These are phyloP conservation scores for Penicillium canariense DNA, from an alignment of 495 filamentous ascomycete genomes.

Conservation along the genomic window DNA sequence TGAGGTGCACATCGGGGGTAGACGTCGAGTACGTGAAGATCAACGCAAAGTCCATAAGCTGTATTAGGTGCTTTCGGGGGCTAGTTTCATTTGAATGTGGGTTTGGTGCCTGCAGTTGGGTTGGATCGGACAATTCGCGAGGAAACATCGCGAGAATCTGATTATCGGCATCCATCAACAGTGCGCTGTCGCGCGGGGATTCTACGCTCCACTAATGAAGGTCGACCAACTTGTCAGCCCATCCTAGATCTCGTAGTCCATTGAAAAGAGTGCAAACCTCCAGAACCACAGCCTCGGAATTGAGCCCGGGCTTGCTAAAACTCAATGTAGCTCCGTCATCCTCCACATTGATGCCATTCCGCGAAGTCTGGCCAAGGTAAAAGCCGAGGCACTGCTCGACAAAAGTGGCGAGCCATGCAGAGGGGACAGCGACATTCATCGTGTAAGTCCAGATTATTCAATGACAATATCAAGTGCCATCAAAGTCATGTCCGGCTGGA, in stretches of 20 bases:
- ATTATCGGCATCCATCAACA: conserved; percentile 38
- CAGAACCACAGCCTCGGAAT: conserved; percentile 20
- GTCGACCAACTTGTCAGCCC: not conserved
- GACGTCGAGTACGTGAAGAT: conserved; percentile 32
- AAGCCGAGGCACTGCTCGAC: conserved; percentile 28
- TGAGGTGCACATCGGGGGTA: conserved; percentile 30
- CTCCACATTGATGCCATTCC: conserved; percentile 22
- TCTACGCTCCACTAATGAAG: conserved; percentile 24
- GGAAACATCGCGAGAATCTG: conserved; percentile 40
- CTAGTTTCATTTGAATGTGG: conserved; percentile 19
- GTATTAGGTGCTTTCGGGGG: conserved; percentile 30
- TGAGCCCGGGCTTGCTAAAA: conserved; percentile 18
- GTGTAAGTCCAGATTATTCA: conserved; percentile 10
- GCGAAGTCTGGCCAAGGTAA: conserved; percentile 17
- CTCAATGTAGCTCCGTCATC: conserved; percentile 43
- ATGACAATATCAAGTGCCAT: not conserved
- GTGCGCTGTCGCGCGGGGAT: conserved; percentile 14
- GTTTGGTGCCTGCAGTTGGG: conserved; percentile 6
- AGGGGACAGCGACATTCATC: conserved; percentile 26
- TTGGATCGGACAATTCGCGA: conserved; percentile 18
- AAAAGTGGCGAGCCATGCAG: conserved; percentile 33
- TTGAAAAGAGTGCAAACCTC: conserved; percentile 18
- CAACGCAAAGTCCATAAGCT: conserved; percentile 40
- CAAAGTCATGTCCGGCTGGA: not conserved
- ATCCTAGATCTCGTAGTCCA: not conserved